Conservation (phyloP, 768 basidiomycete genomes). For the button mushroom (Agaricus bisporus) region DNA sequence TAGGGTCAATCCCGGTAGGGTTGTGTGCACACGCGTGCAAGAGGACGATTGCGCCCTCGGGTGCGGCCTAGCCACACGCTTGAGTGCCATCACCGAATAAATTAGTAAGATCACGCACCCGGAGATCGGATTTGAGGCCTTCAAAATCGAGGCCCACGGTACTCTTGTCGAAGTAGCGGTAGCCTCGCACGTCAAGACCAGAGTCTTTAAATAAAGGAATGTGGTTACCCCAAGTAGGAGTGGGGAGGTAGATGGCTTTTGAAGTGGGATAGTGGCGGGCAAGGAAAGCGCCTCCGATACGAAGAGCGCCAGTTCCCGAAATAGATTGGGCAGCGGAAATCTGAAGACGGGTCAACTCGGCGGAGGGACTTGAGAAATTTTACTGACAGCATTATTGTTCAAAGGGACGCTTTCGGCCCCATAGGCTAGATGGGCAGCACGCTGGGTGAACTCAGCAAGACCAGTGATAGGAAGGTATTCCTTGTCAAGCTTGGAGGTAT, state of each 20-base stretch:
- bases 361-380: not conserved
- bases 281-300: slow-evolving; percentile 91
- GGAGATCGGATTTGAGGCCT: slow-evolving; percentile 82
- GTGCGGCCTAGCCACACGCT: slow-evolving; percentile 44
- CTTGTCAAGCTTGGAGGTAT: slow-evolving; percentile 70
- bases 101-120: slow-evolving; percentile 38
- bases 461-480: slow-evolving; percentile 97
- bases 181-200: slow-evolving; percentile 86
- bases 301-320: slow-evolving; percentile 95
- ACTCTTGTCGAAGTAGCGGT: slow-evolving; percentile 91
- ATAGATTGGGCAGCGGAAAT: slow-evolving; percentile 89
- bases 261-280: slow-evolving; percentile 83
- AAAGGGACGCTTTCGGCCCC: slow-evolving; percentile 74
- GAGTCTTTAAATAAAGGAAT: slow-evolving; percentile 91
- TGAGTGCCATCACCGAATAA: not conserved
- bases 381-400: slow-evolving; percentile 63
- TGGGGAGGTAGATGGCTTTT: slow-evolving; percentile 86
- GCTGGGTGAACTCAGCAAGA: slow-evolving; percentile 76
- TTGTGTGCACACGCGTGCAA: slow-evolving; percentile 98
- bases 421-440: slow-evolving; percentile 87
- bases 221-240: slow-evolving; percentile 97
- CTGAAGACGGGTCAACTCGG: slow-evolving; percentile 29
- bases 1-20: slow-evolving; percentile 97
- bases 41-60: slow-evolving; percentile 78
- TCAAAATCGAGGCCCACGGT: slow-evolving; percentile 91